These are phyloP conservation scores for Fusarium devonianum DNA, from an alignment of 2,329 filamentous ascomycete species.

Conservation along the genomic window DNA sequence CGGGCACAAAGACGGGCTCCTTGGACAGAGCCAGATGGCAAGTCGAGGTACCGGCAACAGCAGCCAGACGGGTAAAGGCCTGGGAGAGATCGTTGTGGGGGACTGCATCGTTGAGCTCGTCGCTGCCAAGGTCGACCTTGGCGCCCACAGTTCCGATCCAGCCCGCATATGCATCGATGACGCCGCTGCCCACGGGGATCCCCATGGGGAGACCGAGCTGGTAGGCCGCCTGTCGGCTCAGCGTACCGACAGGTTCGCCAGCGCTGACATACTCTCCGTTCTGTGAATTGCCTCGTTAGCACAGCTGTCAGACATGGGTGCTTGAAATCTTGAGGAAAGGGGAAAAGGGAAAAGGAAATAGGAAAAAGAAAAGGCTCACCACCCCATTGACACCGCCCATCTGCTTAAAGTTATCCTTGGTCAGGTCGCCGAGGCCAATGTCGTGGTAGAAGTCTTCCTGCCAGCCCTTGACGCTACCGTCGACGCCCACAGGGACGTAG, in stretches of 20 bases:
- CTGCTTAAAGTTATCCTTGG: conserved; percentile 86
- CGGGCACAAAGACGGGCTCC: conserved; percentile 90
- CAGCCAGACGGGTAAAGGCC: conserved; percentile 90
- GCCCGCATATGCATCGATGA: conserved; percentile 97
- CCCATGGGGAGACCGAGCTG: conserved; percentile 86
- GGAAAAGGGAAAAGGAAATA: conserved; percentile 15
- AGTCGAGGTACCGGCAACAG: conserved; percentile 95
- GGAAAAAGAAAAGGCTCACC: conserved; percentile 67
- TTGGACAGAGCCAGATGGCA: conserved; percentile 97
- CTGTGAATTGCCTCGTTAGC: conserved; percentile 55
- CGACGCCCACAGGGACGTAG: conserved; percentile 94
- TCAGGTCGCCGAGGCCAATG: conserved; percentile 86
- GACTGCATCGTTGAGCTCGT: conserved; percentile 70
- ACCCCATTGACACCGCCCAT: conserved; percentile 95
- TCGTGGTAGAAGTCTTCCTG: conserved; percentile 90
- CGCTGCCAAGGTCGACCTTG: conserved; percentile 77
- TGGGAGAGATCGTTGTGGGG: conserved; percentile 88
- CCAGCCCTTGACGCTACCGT: conserved; percentile 97
- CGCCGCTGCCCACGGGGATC: conserved; percentile 92
- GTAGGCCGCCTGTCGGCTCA: conserved; percentile 82
- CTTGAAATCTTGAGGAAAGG: too few species aligned
- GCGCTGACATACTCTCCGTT: conserved; percentile 92
- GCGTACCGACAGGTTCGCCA: conserved; percentile 84
- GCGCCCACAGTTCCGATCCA: conserved; percentile 99
- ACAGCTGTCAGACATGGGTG: background rate